Base-by-base conservation (phyloP, 2,329 filamentous ascomycete species). In the Fusarium annulatum region DNA sequence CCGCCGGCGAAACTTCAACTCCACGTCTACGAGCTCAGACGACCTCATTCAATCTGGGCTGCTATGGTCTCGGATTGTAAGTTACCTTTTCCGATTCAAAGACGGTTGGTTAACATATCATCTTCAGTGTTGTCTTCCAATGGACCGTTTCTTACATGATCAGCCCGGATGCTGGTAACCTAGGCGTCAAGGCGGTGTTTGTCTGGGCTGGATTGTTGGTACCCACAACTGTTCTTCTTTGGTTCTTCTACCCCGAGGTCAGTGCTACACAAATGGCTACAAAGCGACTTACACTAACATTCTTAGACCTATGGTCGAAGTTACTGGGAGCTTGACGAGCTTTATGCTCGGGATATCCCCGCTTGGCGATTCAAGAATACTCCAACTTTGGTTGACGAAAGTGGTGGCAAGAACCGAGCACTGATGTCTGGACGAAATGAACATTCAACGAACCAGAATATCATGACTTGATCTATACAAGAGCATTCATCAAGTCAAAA, bases 111-210 rank as follows among this genome's bases (percentile, higher is more conserved):
- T 39, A 28, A 53, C 14, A 2, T 9, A 5, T 12, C 7, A 3
- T 12, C n/a, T 39, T n/a, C 23, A 53, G 51, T 18, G 51, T 53
- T n/a, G 34, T 53, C 34, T 53, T 53, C 34, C 51, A 53, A n/a
- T 53, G 51, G 51, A 53, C 51, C 1, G 51, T 53, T 2, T 53
- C 51, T 0, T 53, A 53, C 12, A 53, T 53, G 51, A 53, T 53
- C 51, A 53, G 51, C 19, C 51, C 51, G 3, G 51, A 53, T 39
- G 51, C 51, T 21, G 51, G 43, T 28, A 68, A 68, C 8, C 34
- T 68, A 21, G 65, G 65, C 11, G 63, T 68, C 53, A 68, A 68
- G 39, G 61, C 65, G 28, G 61, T 68, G 15, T 68, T 65, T 43
- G 65, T 68, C 9, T 68, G 65, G 65, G 65, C 65, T 33, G 65